Percentiles rank a stretch among this genome's conserved stretches.
Evolutionary conservation across 768 basidiomycete genomes (phyloP).

Genomic region (Macrocybe gigantea): DNA sequence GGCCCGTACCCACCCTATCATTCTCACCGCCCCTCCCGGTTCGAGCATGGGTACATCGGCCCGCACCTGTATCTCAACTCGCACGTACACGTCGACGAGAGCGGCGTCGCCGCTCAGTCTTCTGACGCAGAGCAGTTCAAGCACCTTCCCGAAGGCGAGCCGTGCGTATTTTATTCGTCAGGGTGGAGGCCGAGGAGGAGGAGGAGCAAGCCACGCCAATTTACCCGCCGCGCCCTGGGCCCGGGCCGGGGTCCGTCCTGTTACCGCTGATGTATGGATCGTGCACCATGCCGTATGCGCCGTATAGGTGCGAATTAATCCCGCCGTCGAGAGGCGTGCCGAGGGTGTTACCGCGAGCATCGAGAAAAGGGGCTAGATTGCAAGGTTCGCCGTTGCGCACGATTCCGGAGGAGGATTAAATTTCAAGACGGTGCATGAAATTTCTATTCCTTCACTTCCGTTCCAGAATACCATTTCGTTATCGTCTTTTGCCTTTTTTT

Average conservation of each 20-base stretch:
- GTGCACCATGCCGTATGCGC: too few species aligned
- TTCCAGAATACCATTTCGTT: background rate
- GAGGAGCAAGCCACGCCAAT: too few species aligned
- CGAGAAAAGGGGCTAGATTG: background rate
- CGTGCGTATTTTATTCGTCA: background rate
- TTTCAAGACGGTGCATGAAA: background rate
- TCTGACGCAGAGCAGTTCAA: background rate
- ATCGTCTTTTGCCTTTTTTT: background rate
- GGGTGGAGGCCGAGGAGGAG: too few species aligned
- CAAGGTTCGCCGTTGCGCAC: background rate
- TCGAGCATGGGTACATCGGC: too few species aligned
- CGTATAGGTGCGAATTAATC: background rate
- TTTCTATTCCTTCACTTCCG: too few species aligned
- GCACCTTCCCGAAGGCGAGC: background rate
- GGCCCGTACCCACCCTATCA: too few species aligned
- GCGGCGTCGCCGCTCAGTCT: background rate
- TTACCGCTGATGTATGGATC: too few species aligned
- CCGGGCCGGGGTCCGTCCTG: too few species aligned
- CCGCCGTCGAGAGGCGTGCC: background rate
- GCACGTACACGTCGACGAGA: background rate
- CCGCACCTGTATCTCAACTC: conserved; percentile 2
- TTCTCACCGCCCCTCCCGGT: too few species aligned
- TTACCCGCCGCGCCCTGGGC: too few species aligned
- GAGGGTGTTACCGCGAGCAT: background rate
- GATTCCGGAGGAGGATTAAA: conserved; percentile 5